Percentiles rank a stretch among this genome's conserved stretches.
phyloP scores from a whole-genome alignment of 169 alveolate species.

The Amoebophrya sp. region DNA sequence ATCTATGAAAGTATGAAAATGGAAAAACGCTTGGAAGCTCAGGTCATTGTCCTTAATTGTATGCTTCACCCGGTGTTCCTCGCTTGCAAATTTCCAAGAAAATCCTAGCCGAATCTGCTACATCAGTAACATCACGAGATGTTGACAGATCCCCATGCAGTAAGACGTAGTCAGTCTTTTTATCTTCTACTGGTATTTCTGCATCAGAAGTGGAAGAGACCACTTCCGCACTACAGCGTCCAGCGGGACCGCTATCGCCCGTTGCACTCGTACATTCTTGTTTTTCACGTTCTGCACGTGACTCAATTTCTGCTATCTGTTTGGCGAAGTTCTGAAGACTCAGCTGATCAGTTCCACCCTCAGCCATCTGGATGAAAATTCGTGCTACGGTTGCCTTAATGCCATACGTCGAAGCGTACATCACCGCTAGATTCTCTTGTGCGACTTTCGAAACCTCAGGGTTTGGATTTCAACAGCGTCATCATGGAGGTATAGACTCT shows the following conservation, averaged over 20 bases:
- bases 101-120: constrained; percentile 26
- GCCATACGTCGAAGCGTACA: constrained; percentile 2
- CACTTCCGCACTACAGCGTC: too few species aligned
- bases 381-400: constrained; percentile 4
- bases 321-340: constrained; percentile 32
- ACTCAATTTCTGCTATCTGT: constrained; percentile 33
- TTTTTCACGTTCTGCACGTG: not conserved
- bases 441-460: not conserved
- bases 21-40: too few species aligned
- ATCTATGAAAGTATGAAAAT: too few species aligned
- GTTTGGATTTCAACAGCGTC: not conserved
- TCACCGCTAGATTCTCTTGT: not conserved
- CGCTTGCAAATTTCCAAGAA: not conserved
- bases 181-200: too few species aligned
- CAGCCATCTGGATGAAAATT: constrained; percentile 32
- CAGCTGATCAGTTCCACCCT: constrained; percentile 32
- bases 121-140: constrained; percentile 29
- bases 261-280: too few species aligned
- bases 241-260: too few species aligned
- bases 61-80: constrained; percentile 30
- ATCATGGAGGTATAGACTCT: not conserved
- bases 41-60: too few species aligned
- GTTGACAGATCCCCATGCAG: constrained; percentile 29
- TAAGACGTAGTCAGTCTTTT: too few species aligned
- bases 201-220: too few species aligned